A percentile compares a stretch with the other conserved stretches of the same genome.
These are phyloP conservation scores for Rhodofomes roseus DNA, from an alignment of 1,284 basidiomycete genomes.

Conservation along the genomic window DNA sequence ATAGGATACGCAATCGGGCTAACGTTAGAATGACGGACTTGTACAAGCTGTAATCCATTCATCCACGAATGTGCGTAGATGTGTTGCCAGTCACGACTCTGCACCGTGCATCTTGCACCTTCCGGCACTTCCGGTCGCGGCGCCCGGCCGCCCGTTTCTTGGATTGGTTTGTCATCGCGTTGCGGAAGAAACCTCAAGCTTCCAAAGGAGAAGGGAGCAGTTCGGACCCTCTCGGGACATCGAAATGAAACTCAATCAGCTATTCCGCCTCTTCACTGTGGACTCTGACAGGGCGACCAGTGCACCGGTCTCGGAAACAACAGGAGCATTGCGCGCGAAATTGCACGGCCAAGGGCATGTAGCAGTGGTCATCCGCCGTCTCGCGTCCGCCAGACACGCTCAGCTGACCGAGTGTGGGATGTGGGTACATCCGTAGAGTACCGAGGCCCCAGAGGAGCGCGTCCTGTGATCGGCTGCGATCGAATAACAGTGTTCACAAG, in stretches of 20 bases:
- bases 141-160: background rate
- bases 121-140: background rate
- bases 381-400: too few species aligned
- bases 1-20: background rate
- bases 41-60: background rate
- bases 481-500: background rate
- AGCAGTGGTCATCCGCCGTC: background rate
- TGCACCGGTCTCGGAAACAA: background rate
- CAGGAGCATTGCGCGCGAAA: background rate
- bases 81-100: background rate
- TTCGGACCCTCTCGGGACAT: background rate
- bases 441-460: background rate
- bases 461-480: background rate
- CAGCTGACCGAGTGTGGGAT: background rate
- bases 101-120: background rate
- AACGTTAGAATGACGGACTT: background rate
- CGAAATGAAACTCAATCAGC: background rate
- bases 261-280: background rate
- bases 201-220: too few species aligned
- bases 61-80: background rate
- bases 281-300: background rate
- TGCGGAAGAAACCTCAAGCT: background rate
- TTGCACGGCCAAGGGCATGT: background rate
- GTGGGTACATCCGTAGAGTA: background rate
- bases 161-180: background rate